phyloP scores from a whole-genome alignment of 768 basidiomycete genomes.

The Strobilomyces echinocephalus region DNA sequence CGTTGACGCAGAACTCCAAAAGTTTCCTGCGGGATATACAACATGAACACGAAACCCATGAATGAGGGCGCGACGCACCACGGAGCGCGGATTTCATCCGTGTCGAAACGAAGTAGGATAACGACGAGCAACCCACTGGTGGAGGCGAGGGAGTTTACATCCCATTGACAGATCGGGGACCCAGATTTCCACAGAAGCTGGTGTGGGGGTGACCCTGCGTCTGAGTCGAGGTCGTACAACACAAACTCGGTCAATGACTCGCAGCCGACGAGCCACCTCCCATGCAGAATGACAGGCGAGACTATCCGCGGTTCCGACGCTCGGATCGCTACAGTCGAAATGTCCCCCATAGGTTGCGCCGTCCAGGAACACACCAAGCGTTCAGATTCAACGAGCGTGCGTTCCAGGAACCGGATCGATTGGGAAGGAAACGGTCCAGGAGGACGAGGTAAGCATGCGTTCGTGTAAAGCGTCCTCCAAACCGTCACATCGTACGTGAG shows the following conservation, averaged over 20 bases:
- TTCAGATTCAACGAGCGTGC: neutral
- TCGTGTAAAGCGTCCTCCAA: neutral
- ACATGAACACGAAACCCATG: neutral
- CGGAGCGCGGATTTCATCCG: neutral
- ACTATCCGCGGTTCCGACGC: no score
- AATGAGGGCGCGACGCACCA: neutral
- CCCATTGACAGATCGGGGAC: neutral
- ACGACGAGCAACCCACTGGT: neutral
- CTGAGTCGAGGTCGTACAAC: neutral
- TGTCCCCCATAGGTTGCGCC: neutral
- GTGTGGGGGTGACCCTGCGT: neutral
- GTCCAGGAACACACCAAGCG: neutral
- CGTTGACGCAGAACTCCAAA: neutral
- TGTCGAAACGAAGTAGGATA: neutral
- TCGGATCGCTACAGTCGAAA: neutral
- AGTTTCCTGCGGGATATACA: neutral
- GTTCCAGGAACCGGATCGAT: neutral
- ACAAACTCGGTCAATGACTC: neutral
- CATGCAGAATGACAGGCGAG: neutral
- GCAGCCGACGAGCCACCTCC: neutral
- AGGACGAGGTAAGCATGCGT: neutral
- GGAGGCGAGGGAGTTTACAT: neutral
- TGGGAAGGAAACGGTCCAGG: neutral
- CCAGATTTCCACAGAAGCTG: neutral
- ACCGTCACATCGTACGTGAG: neutral